A percentile compares a stretch with the other conserved stretches of the same genome.
These are phyloP conservation scores for Exophiala spinifera DNA, from an alignment of 2,329 filamentous ascomycete species.

Conservation along the genomic window DNA sequence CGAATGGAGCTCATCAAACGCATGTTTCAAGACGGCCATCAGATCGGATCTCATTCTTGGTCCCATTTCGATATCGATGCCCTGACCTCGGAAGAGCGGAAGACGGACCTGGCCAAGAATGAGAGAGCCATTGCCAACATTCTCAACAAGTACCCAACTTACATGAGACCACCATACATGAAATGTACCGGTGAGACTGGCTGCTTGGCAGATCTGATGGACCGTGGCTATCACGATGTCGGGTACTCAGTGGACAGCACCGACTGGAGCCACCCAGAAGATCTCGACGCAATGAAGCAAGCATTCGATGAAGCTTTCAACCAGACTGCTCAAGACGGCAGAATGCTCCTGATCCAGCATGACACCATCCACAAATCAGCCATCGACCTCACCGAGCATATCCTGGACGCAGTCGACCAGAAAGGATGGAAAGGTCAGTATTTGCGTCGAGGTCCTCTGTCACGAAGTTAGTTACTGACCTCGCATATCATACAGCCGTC, in stretches of 20 bases:
- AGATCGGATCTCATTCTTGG: conserved; percentile 54
- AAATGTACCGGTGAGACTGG: conserved; percentile 37
- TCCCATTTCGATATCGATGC: conserved; percentile 47
- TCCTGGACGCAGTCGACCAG: conserved; percentile 9
- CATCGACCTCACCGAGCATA: conserved; percentile 20
- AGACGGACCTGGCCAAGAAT: conserved; percentile 45
- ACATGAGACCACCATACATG: conserved; percentile 53
- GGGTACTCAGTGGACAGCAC: conserved; percentile 48
- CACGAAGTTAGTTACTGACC: conserved; percentile 24
- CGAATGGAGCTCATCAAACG: conserved; percentile 41
- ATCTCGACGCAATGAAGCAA: conserved; percentile 19
- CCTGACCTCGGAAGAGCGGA: conserved; percentile 38
- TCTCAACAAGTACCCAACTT: conserved; percentile 50
- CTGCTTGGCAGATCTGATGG: conserved; percentile 43
- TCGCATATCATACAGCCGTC: conserved; percentile 38
- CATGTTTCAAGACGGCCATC: conserved; percentile 47
- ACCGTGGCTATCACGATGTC: conserved; percentile 50
- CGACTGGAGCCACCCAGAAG: conserved; percentile 38
- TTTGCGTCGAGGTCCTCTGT: not conserved
- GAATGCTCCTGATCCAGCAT: conserved; percentile 23
- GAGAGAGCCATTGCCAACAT: conserved; percentile 49
- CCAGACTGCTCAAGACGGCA: conserved; percentile 1
- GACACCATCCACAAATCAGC: conserved; percentile 19
- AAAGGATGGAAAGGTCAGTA: conserved; percentile 20
- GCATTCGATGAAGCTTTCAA: conserved; percentile 14